These are phyloP conservation scores for Phialophora macrospora DNA, from an alignment of 2,329 filamentous ascomycete genomes.

Conservation along the genomic window DNA sequence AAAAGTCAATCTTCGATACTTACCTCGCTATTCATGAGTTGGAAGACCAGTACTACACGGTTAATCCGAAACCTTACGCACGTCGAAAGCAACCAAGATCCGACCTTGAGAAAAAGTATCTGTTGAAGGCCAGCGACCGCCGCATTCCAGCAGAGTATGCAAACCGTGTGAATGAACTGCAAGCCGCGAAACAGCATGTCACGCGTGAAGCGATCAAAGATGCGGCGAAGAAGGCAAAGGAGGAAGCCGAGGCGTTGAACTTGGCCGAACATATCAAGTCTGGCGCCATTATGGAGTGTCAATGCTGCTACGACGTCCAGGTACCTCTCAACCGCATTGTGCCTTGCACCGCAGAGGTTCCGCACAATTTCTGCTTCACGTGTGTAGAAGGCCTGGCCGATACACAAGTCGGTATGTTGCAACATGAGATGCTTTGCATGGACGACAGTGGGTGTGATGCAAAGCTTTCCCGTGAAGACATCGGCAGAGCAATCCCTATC, in stretches of 20 bases:
- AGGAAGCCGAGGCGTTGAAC: slow-evolving; percentile 44
- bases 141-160: slow-evolving; percentile 30
- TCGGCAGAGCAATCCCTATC: slow-evolving; percentile 40
- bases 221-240: slow-evolving; percentile 37
- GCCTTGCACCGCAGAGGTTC: slow-evolving; percentile 63
- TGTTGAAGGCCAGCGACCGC: slow-evolving; percentile 22
- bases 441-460: slow-evolving; percentile 69
- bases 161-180: slow-evolving; percentile 40
- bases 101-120: slow-evolving; percentile 34
- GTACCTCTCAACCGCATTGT: slow-evolving; percentile 70
- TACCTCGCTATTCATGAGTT: slow-evolving; percentile 40
- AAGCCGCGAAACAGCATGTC: slow-evolving; percentile 40
- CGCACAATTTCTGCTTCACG: slow-evolving; percentile 71
- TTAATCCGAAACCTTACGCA: slow-evolving; percentile 32
- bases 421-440: slow-evolving; percentile 72
- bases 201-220: slow-evolving; percentile 32
- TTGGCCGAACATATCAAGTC: slow-evolving; percentile 48
- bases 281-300: slow-evolving; percentile 68
- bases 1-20: slow-evolving; percentile 40
- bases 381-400: slow-evolving; percentile 72
- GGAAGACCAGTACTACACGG: slow-evolving; percentile 34
- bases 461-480: slow-evolving; percentile 37
- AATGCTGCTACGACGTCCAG: slow-evolving; percentile 71
- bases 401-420: slow-evolving; percentile 69
- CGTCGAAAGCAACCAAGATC: slow-evolving; percentile 36